Evolutionary conservation across 1,284 basidiomycete genomes (phyloP).

Genomic region (Apiotrichum montevideense): DNA sequence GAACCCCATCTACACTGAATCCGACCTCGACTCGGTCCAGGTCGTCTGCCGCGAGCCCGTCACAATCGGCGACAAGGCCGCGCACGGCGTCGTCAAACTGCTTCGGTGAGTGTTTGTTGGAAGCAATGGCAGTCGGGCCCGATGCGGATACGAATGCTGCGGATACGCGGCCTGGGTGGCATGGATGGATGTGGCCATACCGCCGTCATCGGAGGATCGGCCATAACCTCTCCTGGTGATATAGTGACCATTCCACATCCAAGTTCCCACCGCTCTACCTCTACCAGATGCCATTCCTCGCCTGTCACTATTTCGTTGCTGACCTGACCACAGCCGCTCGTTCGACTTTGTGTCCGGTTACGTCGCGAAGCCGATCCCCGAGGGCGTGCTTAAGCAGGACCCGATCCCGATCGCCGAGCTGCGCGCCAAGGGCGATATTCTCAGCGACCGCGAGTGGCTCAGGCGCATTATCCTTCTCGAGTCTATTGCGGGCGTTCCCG

Average conservation of each 20-base stretch:
- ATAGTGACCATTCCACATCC: no score
- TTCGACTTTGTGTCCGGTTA: constrained; percentile 69
- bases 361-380: constrained; percentile 57
- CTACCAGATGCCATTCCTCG: no score
- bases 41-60: constrained; percentile 60
- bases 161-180: no score
- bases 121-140: no score
- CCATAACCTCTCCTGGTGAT: no score
- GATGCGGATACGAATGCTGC: no score
- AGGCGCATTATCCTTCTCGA: constrained; percentile 80
- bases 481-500: constrained; percentile 85
- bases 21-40: constrained; percentile 50
- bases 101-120: constrained; percentile 48
- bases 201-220: no score
- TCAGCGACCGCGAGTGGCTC: constrained; percentile 72
- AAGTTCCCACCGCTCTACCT: no score
- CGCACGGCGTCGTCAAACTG: constrained; percentile 58
- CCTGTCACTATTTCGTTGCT: no score
- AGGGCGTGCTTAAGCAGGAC: constrained; percentile 23
- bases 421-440: constrained; percentile 62
- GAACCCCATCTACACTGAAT: constrained; percentile 45
- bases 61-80: constrained; percentile 66
- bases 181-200: no score
- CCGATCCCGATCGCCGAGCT: constrained; percentile 63
- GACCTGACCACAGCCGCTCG: constrained; percentile 48